Percentiles rank a stretch among this genome's conserved stretches.
Conservation (phyloP, 768 basidiomycete genomes). For the Boletus huronensis region DNA sequence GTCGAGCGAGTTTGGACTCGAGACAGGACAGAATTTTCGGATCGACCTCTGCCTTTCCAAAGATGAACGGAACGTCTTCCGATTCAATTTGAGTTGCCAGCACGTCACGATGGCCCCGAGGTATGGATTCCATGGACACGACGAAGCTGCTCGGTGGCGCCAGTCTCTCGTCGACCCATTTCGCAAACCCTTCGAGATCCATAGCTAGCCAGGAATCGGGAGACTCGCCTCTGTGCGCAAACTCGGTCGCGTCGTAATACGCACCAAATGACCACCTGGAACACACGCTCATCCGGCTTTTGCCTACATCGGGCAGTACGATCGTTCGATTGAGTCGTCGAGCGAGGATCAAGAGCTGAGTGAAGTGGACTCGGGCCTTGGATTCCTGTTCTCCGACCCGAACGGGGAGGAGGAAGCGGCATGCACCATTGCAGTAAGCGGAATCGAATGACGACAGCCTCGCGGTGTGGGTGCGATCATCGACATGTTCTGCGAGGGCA, state of each 20-base stretch:
- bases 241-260: conserved; percentile 44
- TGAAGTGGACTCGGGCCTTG: conserved; percentile 53
- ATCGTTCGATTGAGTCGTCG: conserved; percentile 49
- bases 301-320: conserved; percentile 59
- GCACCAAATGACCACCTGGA: conserved; percentile 44
- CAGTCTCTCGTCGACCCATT: conserved; percentile 35
- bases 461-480: background rate
- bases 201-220: conserved; percentile 22
- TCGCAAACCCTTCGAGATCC: conserved; percentile 36
- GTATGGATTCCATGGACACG: conserved; percentile 32
- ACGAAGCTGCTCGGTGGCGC: conserved; percentile 33
- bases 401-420: conserved; percentile 48
- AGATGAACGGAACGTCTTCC: background rate
- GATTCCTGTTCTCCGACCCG: conserved; percentile 57
- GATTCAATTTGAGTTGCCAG: background rate
- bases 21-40: conserved; percentile 22
- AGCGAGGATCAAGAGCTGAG: conserved; percentile 50
- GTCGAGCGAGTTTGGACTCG: conserved; percentile 12
- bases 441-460: conserved; percentile 13
- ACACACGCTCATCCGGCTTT: conserved; percentile 52
- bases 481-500: background rate
- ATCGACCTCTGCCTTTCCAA: conserved; percentile 6
- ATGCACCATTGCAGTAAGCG: conserved; percentile 27
- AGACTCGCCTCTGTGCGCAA: background rate
- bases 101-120: conserved; percentile 5